A percentile compares a stretch with the other conserved stretches of the same genome.
Conservation (phyloP, 148 eudicot genomes). For the Chenopodium quinoa region DNA sequence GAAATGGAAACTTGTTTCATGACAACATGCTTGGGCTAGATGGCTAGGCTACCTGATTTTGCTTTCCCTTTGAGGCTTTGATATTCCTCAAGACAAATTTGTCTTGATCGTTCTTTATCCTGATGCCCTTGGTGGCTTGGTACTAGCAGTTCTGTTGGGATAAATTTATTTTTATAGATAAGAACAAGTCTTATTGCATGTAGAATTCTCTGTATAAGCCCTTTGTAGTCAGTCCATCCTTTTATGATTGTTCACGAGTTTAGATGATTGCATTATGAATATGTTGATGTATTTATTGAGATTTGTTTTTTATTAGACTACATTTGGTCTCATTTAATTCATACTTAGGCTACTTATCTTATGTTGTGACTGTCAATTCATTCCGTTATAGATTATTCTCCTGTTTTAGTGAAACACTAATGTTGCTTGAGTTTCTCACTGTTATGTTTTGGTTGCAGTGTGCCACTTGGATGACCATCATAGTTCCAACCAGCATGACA, state of each 20-base stretch:
- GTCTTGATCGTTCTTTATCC: neutral
- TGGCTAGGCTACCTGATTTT: neutral
- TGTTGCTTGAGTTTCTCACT: conserved; percentile 4
- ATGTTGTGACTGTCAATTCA: neutral
- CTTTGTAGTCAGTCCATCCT: neutral
- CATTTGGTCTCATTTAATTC: neutral
- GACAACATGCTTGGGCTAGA: neutral
- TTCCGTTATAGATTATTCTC: neutral
- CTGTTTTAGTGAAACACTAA: neutral
- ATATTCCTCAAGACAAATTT: neutral
- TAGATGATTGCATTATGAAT: neutral
- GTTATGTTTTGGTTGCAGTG: conserved; percentile 54
- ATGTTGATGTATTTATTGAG: neutral
- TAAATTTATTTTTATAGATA: neutral
- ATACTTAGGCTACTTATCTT: neutral
- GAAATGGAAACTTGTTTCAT: neutral
- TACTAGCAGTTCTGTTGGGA: neutral
- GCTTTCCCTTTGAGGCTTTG: neutral
- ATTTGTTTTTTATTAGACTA: neutral
- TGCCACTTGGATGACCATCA: conserved; percentile 97
- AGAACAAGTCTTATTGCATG: neutral
- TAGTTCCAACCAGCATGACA: conserved; percentile 98
- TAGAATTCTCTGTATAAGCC: neutral
- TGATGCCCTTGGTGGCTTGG: neutral
- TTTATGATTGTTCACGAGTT: neutral